Base-by-base conservation (phyloP, 2,329 filamentous ascomycete species). In the Colletotrichum somersetense region DNA sequence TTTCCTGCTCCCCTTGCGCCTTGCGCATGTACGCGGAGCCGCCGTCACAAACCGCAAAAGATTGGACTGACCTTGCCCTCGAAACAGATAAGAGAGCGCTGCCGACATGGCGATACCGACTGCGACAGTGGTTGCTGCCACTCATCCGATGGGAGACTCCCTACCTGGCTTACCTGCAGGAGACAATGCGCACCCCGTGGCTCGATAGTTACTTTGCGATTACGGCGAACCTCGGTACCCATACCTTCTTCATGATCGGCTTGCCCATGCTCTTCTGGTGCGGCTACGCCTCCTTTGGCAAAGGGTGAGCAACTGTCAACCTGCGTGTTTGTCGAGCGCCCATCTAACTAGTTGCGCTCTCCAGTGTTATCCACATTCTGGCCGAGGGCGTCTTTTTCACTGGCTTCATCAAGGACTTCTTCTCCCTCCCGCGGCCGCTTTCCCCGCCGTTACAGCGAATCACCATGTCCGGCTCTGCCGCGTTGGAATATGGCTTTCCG, bases 221-320 rank as follows among this genome's bases (percentile, higher is more conserved):
- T 75, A 97, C 95, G 0, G 96, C 96, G 74, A 99, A 98, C 81
- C 89, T 98, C 67, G 94, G 96, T 75, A 99, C 96, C 0, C 96
- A 99, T 83, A 99, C 96, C 0, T 98, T 98, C 85, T 99, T 98
- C 86, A 98, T 98, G 95, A 89, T 97, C 76, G 92, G 94, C 71
- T 85, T 99, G 78, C 96, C 96, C 7, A 94, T 98, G 75, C 89
- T 97, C 76, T 98, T 98, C 85, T 99, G 96, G 96, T 97, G 94
- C 78, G 96, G 96, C 66, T 93, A 95, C 82, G 91, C 92, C 55
- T 91, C 89, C 74, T 89, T 97, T 75, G 96, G 94, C 67, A 92
- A 96, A 85, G 95, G 92, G 94, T 97, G 91, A 77, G 91, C 87
- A 66, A n/a, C 18, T 8, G 12, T 18, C 23, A 33, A 5, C 33